Conservation (phyloP, 495 filamentous ascomycete species). For the Tuber indicum region DNA sequence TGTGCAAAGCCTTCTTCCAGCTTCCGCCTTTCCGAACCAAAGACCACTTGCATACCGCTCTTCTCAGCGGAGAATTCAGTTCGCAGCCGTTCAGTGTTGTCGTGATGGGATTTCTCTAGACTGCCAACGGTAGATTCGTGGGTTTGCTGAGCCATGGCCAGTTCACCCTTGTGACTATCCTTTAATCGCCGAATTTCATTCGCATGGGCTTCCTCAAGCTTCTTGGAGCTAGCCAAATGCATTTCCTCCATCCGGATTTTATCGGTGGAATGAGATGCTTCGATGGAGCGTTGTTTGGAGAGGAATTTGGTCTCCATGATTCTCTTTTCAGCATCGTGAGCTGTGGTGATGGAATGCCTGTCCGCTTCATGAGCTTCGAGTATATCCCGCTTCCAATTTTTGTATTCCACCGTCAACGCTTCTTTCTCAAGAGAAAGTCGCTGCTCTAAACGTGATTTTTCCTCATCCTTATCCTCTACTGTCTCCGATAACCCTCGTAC, state of each 20-base stretch:
- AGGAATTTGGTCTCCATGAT: conserved; percentile 34
- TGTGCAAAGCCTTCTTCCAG: conserved; percentile 31
- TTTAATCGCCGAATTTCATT: conserved; percentile 26
- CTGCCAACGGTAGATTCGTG: conserved; percentile 26
- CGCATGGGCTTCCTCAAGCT: conserved; percentile 31
- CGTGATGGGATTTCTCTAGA: conserved; percentile 18
- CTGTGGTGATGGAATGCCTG: conserved; percentile 21
- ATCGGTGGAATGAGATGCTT: conserved; percentile 30
- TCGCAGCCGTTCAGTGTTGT: conserved; percentile 11
- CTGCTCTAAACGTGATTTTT: conserved; percentile 47
- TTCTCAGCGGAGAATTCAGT: conserved; percentile 40
- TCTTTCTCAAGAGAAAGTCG: conserved; percentile 50
- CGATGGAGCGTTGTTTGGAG: conserved; percentile 29
- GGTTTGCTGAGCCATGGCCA: conserved; percentile 19
- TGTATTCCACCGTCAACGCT: conserved; percentile 45
- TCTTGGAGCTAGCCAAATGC: conserved; percentile 19
- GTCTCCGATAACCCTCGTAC: conserved; percentile 54
- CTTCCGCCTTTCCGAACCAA: conserved; percentile 40
- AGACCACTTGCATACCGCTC: conserved; percentile 45
- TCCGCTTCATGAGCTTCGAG: conserved; percentile 30
- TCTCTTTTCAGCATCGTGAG: conserved; percentile 31
- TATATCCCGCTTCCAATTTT: conserved; percentile 42
- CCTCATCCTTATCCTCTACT: conserved; percentile 47
- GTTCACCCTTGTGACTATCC: conserved; percentile 16
- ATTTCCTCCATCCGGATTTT: conserved; percentile 13